Base-by-base conservation (phyloP, 2,329 filamentous ascomycete genomes). In the Apiospora rasikravindrae region DNA sequence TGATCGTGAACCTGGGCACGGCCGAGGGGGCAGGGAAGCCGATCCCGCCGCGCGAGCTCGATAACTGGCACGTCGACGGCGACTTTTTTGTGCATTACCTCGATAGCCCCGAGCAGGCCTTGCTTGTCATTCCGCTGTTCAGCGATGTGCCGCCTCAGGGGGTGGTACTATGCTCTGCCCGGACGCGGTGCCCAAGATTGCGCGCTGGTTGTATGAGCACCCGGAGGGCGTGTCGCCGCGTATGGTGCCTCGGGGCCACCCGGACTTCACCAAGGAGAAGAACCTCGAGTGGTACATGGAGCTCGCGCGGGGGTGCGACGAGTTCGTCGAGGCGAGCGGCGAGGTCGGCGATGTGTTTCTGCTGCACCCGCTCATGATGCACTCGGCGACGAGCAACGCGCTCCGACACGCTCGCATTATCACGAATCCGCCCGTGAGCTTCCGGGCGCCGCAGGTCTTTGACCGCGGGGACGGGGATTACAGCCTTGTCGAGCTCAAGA, bases 41-140 rank as follows among this genome's bases (percentile, higher is more conserved):
- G 11, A 80, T 86, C 3, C 80, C 84, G 47, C 89, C 89, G 0
- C 83, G 86, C 69, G 85, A 89, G 0, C 82, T 92, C 29, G 77
- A 83, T 10, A 84, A 84, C 29, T 93, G 91, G 91, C 91, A 93
- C 80, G 89, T 92, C 24, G 91, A 93, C 80, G 91, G 91, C 11
- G 91, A 93, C 75, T 93, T 92, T 80, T 93, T 93, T 78, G 86
- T 91, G 6, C 91, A 93, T 82, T 94, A 91, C 75, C 87, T 94
- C 47, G 91, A 93, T 78, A 91, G 88, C 26, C 89, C 89, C 0
- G 92, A 94, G 82, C 92, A 94, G 79, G 92, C 85, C 0, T 81
- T 93, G 19, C 84, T 93, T 0, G 90, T 93, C 16, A 92, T 92
- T 53, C 91, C 91, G 1, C 80, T 93, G 6, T 93, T 91, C 82